Percentiles rank a stretch among this genome's conserved stretches.
Conservation (phyloP, 2,329 filamentous ascomycete species). For the Curvularia spicifera region DNA sequence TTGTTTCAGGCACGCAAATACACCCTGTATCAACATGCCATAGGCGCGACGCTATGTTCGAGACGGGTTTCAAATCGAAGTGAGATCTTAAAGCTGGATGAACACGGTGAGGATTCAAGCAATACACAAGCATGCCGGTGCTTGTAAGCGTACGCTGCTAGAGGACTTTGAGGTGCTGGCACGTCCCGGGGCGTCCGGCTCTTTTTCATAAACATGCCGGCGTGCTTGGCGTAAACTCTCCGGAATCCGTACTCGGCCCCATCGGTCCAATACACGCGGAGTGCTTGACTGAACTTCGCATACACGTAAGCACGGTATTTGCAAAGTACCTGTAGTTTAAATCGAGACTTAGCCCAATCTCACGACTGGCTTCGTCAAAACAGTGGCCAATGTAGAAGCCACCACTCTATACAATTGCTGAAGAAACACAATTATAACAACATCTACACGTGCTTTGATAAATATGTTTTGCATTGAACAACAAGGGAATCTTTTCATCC, state of each 20-base stretch:
- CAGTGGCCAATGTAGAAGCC: neutral
- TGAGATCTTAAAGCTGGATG: neutral
- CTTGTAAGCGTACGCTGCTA: neutral
- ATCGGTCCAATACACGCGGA: neutral
- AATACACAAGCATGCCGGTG: neutral
- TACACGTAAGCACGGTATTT: neutral
- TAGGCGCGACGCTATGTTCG: conserved; percentile 6
- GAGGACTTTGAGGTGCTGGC: neutral
- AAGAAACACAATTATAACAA: neutral
- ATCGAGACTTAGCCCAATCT: neutral
- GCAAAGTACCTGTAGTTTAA: neutral
- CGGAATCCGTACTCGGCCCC: neutral
- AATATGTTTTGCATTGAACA: conserved; percentile 6
- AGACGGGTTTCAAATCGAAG: conserved; percentile 3
- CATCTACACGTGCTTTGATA: neutral
- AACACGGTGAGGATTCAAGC: neutral
- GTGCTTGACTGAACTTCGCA: neutral
- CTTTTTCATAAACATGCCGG: neutral
- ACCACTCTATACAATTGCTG: neutral
- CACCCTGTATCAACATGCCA: conserved; percentile 6
- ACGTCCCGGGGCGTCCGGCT: neutral
- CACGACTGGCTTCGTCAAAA: neutral
- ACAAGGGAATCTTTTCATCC: conserved; percentile 11
- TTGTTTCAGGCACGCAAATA: conserved; percentile 14
- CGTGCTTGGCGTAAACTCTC: neutral